Percentiles rank a stretch among this genome's conserved stretches.
These are phyloP conservation scores for Aspergillus sclerotialis DNA, from an alignment of 2,329 filamentous ascomycete species.

Conservation along the genomic window DNA sequence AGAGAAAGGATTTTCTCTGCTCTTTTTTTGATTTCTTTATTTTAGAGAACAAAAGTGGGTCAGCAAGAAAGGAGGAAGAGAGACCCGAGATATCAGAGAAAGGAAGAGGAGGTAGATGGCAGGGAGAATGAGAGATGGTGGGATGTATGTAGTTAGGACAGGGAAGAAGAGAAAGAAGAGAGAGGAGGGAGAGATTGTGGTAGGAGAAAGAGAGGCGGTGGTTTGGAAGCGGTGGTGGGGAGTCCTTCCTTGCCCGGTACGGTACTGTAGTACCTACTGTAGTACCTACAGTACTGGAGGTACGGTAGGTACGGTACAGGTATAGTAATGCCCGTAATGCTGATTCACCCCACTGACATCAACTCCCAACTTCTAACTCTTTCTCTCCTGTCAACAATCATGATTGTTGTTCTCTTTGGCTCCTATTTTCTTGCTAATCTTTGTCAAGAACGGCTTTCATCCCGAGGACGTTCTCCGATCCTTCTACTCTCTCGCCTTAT, in stretches of 20 bases:
- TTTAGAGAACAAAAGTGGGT: constrained; percentile 6
- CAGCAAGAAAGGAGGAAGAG: constrained; percentile 5
- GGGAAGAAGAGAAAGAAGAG: constrained; percentile 5
- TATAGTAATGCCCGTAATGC: neutral
- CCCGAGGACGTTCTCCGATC: no score
- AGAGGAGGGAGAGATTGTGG: constrained; percentile 4
- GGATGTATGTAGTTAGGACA: no score
- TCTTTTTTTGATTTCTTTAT: constrained; percentile 8
- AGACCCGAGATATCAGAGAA: constrained; percentile 3
- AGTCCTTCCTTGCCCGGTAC: no score
- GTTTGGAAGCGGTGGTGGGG: constrained; percentile 1
- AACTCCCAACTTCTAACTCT: neutral
- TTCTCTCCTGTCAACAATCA: no score
- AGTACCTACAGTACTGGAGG: no score
- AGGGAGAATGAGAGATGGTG: constrained; percentile 2
- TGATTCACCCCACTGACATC: neutral
- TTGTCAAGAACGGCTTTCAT: no score
- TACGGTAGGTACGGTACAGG: constrained; percentile 4
- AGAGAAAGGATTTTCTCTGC: constrained; percentile 6
- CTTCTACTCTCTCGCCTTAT: no score
- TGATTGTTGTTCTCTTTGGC: no score
- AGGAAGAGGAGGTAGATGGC: constrained; percentile 5
- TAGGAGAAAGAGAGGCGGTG: constrained; percentile 2
- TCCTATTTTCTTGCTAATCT: no score
- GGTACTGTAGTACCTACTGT: no score